Base-by-base conservation (phyloP, 2,329 filamentous ascomycete species). In the Monilinia fructicola region DNA sequence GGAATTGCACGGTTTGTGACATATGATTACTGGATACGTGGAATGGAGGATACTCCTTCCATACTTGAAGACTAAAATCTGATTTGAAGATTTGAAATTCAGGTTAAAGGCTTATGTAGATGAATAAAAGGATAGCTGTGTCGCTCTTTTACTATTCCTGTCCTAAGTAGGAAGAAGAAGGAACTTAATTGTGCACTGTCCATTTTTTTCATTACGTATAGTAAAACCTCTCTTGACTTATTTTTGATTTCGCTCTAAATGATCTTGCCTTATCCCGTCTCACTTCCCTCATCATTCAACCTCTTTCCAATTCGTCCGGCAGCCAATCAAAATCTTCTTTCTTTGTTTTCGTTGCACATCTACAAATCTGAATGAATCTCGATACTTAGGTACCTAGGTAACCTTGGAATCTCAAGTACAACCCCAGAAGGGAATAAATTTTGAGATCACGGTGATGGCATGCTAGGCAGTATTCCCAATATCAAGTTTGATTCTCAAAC, bases 151-250 rank as follows among this genome's bases (percentile, higher is more conserved):
- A 14, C 31, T n/a, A 4, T 7, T 26, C 18, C 9, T 26, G 5
- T 4, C 23, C 3, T 1, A 2, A 11, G 4, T 40, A 5, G 0
- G 9, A 2, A 21, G 3, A 38, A 12, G n/a, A 38, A 9, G 4
- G 1, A 26, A 38, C 7, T 6, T 3, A 6, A 12, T 12, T 50
- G 18, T 23, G 23, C 18, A 16, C 12, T 21, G n/a, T 26, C 21
- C 38, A 23, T 35, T 61, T 18, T 61, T 18, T 18, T 26, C 44
- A 35, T 40, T 50, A 26, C 12, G n/a, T 9, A 14, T 7, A 16
- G 26, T 2, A 16, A 12, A 16, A 5, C 16, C 14, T 28, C 26
- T 28, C 16, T 48, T 48, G 21, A 7, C 46, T 46, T 21, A 11
- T 10, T 12, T 10, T 50, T 50, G 4, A 12, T 14, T 12, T 10